phyloP scores from a whole-genome alignment of 306 rosid species.

The Rosa chinensis region DNA sequence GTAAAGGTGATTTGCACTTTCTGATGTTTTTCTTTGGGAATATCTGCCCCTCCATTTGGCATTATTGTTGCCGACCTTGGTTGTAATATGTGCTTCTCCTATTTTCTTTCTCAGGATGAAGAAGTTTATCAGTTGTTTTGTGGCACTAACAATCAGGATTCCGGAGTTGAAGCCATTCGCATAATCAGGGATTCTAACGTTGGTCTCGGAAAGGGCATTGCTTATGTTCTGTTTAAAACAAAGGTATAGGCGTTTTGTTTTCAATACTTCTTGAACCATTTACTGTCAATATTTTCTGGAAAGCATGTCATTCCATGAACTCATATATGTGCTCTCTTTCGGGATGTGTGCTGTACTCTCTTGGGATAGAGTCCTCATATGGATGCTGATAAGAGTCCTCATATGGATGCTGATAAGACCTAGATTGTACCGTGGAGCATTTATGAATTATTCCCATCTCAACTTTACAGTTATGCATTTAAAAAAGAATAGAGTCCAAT shows the following conservation, averaged over 20 bases:
- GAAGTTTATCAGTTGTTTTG: slow-evolving; percentile 83
- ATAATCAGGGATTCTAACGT: slow-evolving; percentile 79
- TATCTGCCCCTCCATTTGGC: background rate
- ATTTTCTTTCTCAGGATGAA: slow-evolving; percentile 69
- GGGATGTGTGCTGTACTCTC: background rate
- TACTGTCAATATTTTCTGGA: background rate
- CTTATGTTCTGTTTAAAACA: slow-evolving; percentile 76
- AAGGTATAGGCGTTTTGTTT: slow-evolving; percentile 44
- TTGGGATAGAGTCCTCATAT: background rate
- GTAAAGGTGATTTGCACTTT: slow-evolving; percentile 59
- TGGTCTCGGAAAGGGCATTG: slow-evolving; percentile 91
- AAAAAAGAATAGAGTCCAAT: background rate
- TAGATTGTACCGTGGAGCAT: background rate
- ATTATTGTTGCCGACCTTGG: background rate
- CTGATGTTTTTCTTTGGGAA: background rate
- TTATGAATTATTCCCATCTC: background rate
- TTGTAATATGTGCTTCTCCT: slow-evolving; percentile 5
- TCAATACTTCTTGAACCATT: background rate
- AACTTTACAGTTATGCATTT: background rate
- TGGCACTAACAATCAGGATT: slow-evolving; percentile 50
- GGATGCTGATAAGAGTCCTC: background rate
- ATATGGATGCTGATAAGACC: background rate
- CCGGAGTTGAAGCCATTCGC: slow-evolving; percentile 77
- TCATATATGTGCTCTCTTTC: background rate
- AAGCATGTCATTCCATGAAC: background rate